Evolutionary conservation across 2,329 filamentous ascomycete genomes (phyloP).

Genomic region (Cyphellophora attinorum): DNA sequence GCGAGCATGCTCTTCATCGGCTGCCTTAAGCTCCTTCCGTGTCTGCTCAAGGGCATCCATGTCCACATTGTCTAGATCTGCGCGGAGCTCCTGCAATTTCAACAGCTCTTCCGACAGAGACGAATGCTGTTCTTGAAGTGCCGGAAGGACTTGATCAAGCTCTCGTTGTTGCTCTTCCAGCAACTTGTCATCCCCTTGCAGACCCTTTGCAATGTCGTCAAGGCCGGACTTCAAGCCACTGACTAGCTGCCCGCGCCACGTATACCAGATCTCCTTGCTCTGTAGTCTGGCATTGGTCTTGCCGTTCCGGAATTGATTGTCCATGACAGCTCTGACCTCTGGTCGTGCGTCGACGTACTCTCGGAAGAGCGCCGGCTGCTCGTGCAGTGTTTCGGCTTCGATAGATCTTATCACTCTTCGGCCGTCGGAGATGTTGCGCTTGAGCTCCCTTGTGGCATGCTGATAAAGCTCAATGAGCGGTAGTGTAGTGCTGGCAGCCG

Average conservation of each 20-base stretch:
- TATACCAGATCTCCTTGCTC: constrained; percentile 96
- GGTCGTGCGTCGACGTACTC: constrained; percentile 82
- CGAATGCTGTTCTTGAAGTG: constrained; percentile 51
- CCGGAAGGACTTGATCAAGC: constrained; percentile 59
- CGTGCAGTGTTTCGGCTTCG: constrained; percentile 75
- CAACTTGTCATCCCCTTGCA: constrained; percentile 61
- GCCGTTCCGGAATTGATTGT: constrained; percentile 95
- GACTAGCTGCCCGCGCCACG: constrained; percentile 86
- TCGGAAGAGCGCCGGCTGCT: constrained; percentile 82
- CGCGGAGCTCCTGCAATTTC: constrained; percentile 61
- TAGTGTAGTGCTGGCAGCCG: constrained; percentile 81
- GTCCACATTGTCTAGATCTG: constrained; percentile 55
- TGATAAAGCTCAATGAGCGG: constrained; percentile 93
- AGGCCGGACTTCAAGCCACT: constrained; percentile 75
- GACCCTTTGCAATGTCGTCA: constrained; percentile 62
- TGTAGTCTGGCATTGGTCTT: constrained; percentile 83
- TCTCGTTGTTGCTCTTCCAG: constrained; percentile 60
- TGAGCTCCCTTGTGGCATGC: constrained; percentile 78
- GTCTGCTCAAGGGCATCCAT: constrained; percentile 59
- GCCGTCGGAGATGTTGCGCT: constrained; percentile 92
- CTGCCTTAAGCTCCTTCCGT: constrained; percentile 55
- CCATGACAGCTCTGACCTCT: constrained; percentile 77
- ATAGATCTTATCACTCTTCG: constrained; percentile 83
- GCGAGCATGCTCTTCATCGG: constrained; percentile 59
- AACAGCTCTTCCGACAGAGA: constrained; percentile 53